phyloP scores from a whole-genome alignment of 192 early-diverging fungal species.

The Gonapodya prolifera region DNA sequence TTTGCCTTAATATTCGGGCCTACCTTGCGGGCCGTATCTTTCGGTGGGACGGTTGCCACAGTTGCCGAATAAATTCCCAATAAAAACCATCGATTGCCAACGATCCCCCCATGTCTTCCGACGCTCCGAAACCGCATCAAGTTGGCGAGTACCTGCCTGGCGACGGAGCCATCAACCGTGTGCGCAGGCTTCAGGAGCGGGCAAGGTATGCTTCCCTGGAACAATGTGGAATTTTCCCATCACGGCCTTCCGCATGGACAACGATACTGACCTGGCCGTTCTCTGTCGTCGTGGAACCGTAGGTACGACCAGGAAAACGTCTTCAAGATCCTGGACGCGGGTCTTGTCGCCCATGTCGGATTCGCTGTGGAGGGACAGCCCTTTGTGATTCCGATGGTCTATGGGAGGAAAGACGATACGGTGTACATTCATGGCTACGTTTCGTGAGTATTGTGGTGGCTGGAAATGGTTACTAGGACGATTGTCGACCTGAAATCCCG shows the following conservation, averaged over 20 bases:
- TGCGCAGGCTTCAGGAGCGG: not conserved
- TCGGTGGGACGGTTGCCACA: too few relatives aligned
- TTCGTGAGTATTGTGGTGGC: slow-evolving; percentile 5
- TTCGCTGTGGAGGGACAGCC: slow-evolving; percentile 36
- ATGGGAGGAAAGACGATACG: slow-evolving; percentile 27
- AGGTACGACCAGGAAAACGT: slow-evolving; percentile 26
- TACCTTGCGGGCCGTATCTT: too few relatives aligned
- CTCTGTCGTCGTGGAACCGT: too few relatives aligned
- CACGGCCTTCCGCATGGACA: too few relatives aligned
- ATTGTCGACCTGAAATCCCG: not conserved
- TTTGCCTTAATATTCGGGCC: too few relatives aligned
- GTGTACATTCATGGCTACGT: slow-evolving; percentile 33
- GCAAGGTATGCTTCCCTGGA: too few relatives aligned
- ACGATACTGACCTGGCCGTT: too few relatives aligned
- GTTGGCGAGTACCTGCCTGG: not conserved
- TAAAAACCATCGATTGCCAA: too few relatives aligned
- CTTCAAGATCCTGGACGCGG: slow-evolving; percentile 25
- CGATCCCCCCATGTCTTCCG: too few relatives aligned
- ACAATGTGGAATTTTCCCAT: too few relatives aligned
- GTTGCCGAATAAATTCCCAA: too few relatives aligned
- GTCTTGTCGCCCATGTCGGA: slow-evolving; percentile 34
- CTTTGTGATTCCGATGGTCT: slow-evolving; percentile 41
- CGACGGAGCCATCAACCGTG: not conserved
- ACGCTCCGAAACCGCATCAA: too few relatives aligned
- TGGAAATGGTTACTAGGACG: slow-evolving; percentile 5